These are phyloP conservation scores for Calocybe gangraenosa DNA, from an alignment of 768 basidiomycete species.

Conservation along the genomic window DNA sequence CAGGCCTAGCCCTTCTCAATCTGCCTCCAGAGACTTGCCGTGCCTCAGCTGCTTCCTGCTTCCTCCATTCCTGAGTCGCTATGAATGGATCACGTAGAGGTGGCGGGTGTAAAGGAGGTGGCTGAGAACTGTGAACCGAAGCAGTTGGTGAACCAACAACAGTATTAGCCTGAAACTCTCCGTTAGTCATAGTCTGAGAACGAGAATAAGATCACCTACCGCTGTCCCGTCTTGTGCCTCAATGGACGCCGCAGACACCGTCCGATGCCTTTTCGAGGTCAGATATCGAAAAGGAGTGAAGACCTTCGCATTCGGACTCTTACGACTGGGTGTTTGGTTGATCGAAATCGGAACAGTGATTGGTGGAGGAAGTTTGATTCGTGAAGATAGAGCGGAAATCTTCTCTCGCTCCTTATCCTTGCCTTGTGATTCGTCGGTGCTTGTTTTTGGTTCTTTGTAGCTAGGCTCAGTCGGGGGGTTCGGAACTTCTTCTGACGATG, in stretches of 20 bases:
- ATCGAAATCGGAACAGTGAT: slow-evolving; percentile 27
- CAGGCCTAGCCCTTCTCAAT: slow-evolving; percentile 47
- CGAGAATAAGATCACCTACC: slow-evolving; percentile 31
- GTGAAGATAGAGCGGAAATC: slow-evolving; percentile 9
- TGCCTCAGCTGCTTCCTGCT: slow-evolving; percentile 52
- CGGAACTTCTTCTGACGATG: slow-evolving; percentile 19
- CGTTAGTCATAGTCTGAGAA: slow-evolving; percentile 9
- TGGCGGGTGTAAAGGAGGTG: slow-evolving; percentile 46
- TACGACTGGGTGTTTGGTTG: slow-evolving; percentile 28
- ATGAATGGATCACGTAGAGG: slow-evolving; percentile 57
- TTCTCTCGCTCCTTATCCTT: no score
- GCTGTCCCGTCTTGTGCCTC: slow-evolving; percentile 80
- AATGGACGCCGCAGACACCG: slow-evolving; percentile 68
- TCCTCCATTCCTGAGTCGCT: slow-evolving; percentile 71
- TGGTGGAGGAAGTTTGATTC: slow-evolving; percentile 4
- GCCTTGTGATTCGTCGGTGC: neutral
- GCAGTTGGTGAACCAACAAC: slow-evolving; percentile 72
- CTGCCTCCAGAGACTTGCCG: slow-evolving; percentile 33
- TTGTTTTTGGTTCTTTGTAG: slow-evolving; percentile 17
- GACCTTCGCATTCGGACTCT: slow-evolving; percentile 39
- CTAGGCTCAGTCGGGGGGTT: slow-evolving; percentile 6
- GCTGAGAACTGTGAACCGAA: slow-evolving; percentile 53
- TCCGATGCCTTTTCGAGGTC: slow-evolving; percentile 52
- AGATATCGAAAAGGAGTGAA: slow-evolving; percentile 65
- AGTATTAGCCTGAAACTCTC: slow-evolving; percentile 55